Base-by-base conservation (phyloP, 2,329 filamentous ascomycete species). In the Fusarium clavum region DNA sequence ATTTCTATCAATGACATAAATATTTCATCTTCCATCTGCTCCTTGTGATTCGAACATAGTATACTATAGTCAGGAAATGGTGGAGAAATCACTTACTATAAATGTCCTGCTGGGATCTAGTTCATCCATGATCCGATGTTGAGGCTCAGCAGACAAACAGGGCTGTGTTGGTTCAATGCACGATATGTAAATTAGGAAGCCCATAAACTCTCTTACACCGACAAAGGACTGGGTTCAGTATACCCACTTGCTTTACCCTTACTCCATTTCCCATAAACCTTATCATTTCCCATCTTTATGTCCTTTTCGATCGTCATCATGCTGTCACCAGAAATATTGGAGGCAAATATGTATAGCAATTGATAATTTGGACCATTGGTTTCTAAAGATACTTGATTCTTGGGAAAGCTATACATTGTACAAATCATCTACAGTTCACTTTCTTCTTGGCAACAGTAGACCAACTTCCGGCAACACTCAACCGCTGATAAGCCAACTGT, bases 391-490 rank as follows among this genome's bases (percentile, higher is more conserved):
- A 6, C 3, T 8, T 0, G n/a, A n/a, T 38, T 38, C 16, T 4
- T 38, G 11, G 10, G 10, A 11, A n/a, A 7, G 18, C 34, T n/a
- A n/a, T 38, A 6, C 3, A 6, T 12, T 2, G 18, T n/a, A 18
- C 34, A n/a, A 10, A 29, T 32, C 57, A 67, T 38, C 16, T 51
- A 14, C 57, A 58, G 12, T 38, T 10, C 0, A 51, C 32, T 8
- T 16, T 51, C 10, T 59, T 60, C 9, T 25, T 60, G 14, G 27
- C 18, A 32, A 71, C 38, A 4, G 67, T 73, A 8, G 25, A 45
- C 71, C 71, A 73, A 30, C 20, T 56, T 7, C 70, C 67, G 25
- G 62, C 56, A 3, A 57, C 67, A 27, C 56, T 40, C 12, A 64
- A 10, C 1, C 70, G 58, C 34, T 73, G 71, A 48, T 73, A 73